phyloP scores from a whole-genome alignment of 768 basidiomycete species.

The Mycena metata region DNA sequence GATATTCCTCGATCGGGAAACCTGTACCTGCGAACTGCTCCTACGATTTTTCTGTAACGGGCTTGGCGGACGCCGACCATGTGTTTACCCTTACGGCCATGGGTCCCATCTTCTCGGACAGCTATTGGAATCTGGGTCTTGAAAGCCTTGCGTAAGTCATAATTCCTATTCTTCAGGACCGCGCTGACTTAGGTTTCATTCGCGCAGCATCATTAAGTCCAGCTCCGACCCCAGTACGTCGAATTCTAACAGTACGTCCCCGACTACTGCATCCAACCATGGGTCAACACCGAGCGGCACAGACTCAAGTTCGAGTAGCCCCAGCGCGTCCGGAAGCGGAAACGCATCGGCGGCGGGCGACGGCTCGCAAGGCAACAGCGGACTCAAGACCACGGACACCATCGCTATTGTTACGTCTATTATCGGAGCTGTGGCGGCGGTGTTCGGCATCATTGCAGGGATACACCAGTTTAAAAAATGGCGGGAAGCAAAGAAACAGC shows the following conservation, averaged over 20 bases:
- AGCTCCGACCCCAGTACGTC: neutral
- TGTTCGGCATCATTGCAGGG: too few relatives aligned
- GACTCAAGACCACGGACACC: too few relatives aligned
- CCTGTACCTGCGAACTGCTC: slow-evolving; percentile 12
- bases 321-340: neutral
- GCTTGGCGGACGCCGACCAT: slow-evolving; percentile 12
- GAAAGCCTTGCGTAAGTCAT: slow-evolving; percentile 11
- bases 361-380: too few relatives aligned
- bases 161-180: neutral
- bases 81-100: neutral
- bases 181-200: neutral
- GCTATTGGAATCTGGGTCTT: slow-evolving; percentile 14
- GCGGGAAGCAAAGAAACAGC: too few relatives aligned
- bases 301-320: neutral
- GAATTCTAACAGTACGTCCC: neutral
- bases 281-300: neutral
- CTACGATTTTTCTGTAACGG: neutral
- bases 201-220: slow-evolving; percentile 7
- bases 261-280: neutral
- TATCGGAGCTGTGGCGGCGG: too few relatives aligned
- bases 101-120: neutral
- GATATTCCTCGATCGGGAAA: neutral
- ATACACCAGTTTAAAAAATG: too few relatives aligned
- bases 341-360: too few relatives aligned
- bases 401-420: too few relatives aligned